Evolutionary conservation across 2,329 filamentous ascomycete species (phyloP).

Genomic region (Cladosporium sp.): DNA sequence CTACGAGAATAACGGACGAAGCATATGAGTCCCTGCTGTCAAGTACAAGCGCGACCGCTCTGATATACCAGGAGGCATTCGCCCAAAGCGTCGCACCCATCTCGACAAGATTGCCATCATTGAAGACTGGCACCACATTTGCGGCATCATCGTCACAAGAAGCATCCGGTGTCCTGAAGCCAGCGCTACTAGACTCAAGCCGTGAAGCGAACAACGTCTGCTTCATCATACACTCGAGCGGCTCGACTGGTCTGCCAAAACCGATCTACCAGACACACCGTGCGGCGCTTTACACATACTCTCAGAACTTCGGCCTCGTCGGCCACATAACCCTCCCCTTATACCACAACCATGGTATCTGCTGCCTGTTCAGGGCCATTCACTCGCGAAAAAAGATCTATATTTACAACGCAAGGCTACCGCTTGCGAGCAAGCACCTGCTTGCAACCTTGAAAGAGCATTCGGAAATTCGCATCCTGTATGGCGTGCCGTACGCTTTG

Average conservation of each 20-base stretch:
- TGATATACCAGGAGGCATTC: slow-evolving; percentile 28
- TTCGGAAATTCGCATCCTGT: slow-evolving; percentile 51
- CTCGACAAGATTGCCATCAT: slow-evolving; percentile 26
- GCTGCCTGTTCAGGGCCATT: slow-evolving; percentile 54
- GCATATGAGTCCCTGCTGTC: slow-evolving; percentile 51
- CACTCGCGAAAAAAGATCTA: slow-evolving; percentile 50
- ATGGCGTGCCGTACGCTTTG: slow-evolving; percentile 62
- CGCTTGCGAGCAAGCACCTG: slow-evolving; percentile 45
- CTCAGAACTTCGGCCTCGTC: slow-evolving; percentile 44
- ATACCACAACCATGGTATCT: slow-evolving; percentile 59
- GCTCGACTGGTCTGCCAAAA: slow-evolving; percentile 62
- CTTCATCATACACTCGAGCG: slow-evolving; percentile 50
- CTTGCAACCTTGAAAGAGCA: slow-evolving; percentile 24
- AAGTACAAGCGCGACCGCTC: slow-evolving; percentile 37
- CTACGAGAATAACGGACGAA: slow-evolving; percentile 52
- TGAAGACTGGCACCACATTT: slow-evolving; percentile 35
- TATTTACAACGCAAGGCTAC: slow-evolving; percentile 55
- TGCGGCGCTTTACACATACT: slow-evolving; percentile 49
- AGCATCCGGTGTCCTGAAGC: slow-evolving; percentile 4
- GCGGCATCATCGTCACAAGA: slow-evolving; percentile 13
- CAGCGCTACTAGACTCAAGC: slow-evolving; percentile 28
- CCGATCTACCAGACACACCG: slow-evolving; percentile 59
- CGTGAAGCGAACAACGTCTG: slow-evolving; percentile 35
- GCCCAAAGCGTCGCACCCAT: slow-evolving; percentile 28
- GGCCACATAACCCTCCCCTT: slow-evolving; percentile 57